Evolutionary conservation across 192 early-diverging fungal species (phyloP).

Genomic region (Umbelopsis sp.): DNA sequence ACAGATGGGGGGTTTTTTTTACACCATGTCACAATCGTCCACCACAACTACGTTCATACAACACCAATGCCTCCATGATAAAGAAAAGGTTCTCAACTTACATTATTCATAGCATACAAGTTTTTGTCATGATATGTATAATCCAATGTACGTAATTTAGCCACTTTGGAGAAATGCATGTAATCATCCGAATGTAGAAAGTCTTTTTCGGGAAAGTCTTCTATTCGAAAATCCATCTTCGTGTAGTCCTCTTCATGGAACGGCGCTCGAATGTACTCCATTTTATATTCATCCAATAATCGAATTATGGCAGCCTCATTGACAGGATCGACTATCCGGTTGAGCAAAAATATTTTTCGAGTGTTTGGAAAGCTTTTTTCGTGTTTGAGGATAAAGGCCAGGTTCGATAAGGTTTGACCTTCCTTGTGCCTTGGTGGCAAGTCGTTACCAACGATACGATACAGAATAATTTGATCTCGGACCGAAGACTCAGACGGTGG

Average conservation of each 20-base stretch:
- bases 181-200: constrained; percentile 66
- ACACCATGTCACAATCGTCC: not conserved
- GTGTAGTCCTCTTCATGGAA: constrained; percentile 57
- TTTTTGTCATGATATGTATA: constrained; percentile 69
- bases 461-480: constrained; percentile 46
- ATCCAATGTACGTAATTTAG: constrained; percentile 58
- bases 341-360: constrained; percentile 59
- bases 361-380: constrained; percentile 58
- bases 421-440: constrained; percentile 62
- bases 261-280: constrained; percentile 58
- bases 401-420: constrained; percentile 61
- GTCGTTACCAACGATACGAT: constrained; percentile 65
- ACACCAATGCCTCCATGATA: no score
- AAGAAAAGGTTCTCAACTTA: constrained; percentile 38
- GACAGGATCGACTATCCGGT: constrained; percentile 59
- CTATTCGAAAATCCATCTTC: constrained; percentile 56
- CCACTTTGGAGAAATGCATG: constrained; percentile 55
- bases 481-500: not conserved
- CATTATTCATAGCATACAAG: constrained; percentile 69
- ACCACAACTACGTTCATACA: no score
- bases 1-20: no score
- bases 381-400: constrained; percentile 61
- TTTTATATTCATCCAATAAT: constrained; percentile 48
- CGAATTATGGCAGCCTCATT: constrained; percentile 57
- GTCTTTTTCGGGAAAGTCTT: constrained; percentile 64